Conservation (phyloP, 495 filamentous ascomycete species). For the Echria macrotheca region DNA sequence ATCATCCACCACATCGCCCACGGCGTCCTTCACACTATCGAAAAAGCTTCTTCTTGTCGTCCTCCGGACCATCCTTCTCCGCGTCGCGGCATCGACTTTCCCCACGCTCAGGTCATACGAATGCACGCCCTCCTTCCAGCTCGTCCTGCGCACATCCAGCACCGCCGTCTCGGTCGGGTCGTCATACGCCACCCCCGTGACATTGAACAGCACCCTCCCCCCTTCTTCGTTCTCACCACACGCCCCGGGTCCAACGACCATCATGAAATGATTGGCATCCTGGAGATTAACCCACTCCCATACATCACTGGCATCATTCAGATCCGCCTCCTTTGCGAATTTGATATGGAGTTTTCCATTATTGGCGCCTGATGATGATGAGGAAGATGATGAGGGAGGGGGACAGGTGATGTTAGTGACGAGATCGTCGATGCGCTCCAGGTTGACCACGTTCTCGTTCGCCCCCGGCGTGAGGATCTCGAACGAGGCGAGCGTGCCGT, state of each 20-base stretch:
- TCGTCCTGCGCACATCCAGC: constrained; percentile 10
- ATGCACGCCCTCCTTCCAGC: constrained; percentile 17
- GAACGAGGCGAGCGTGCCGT: constrained; percentile 17
- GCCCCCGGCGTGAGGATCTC: constrained; percentile 4
- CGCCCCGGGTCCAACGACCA: constrained; percentile 14
- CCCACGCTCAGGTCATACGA: constrained; percentile 18
- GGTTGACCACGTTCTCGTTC: constrained; percentile 17
- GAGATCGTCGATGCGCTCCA: constrained; percentile 18
- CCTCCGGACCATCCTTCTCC: too few species aligned
- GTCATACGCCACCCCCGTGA: constrained; percentile 10
- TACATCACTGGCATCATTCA: constrained; percentile 16
- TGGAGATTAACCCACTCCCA: constrained; percentile 21
- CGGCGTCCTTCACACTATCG: not conserved
- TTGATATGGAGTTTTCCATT: constrained; percentile 3
- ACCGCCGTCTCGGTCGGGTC: constrained; percentile 15
- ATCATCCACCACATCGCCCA: not conserved
- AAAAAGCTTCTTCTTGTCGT: too few species aligned
- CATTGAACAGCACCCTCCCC: constrained; percentile 9
- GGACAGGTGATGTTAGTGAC: constrained; percentile 12
- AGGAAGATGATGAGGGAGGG: too few species aligned
- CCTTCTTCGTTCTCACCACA: constrained; percentile 13
- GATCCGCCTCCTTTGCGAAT: constrained; percentile 14
- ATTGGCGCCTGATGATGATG: too few species aligned
- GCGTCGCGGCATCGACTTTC: not conserved
- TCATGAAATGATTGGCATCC: constrained; percentile 13